Base-by-base conservation (phyloP, 179 eudicot species). In the Spinacia oleracea region DNA sequence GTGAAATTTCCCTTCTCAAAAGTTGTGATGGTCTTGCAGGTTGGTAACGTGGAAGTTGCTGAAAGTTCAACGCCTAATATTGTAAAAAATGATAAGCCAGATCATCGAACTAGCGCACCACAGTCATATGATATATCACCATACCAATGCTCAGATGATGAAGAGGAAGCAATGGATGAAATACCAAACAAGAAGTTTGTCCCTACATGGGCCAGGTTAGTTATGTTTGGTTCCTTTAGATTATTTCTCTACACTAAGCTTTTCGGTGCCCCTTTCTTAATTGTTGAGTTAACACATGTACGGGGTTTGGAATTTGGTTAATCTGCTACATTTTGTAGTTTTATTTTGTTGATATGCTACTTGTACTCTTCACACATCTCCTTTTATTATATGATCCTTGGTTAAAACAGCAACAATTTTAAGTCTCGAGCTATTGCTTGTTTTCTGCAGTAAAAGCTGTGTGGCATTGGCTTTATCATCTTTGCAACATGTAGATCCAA, bases 131-230 rank as follows among this genome's bases (percentile, higher is more conserved):
- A 92, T 43, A 92, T 96, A 83, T 96, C 99, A 79, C 99, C 99
- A 29, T 96, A 96, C 79, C 94, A 89, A 66, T 85, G 91, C 86
- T 91, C 99, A 2, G 99, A 94, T 79, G 90, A 90, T 79, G 99
- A 96, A 82, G 96, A 89, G 59, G 95, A 95, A 9, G 93, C 89
- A 35, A 93, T 89, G 21, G 97, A 91, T 40, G 97, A 92, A 27
- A 42, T 81, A 20, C 88, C 83, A 34, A 85, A 80, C 75, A 88
- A 77, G 65, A 96, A 94, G 82, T 87, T 87, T 84, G 79, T 90
- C 43, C 99, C 99, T 34, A 73, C 90, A 60, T 96, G 99, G 99
- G 94, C 98, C 87, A 96, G 99, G 99, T 96, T 23, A 63, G 82
- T n/a, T 65, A 25, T 29, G 11, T 74, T 15, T 40, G n/a, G 27